Conservation (phyloP, 768 basidiomycete species). For the Candolleomyces eurysporus region DNA sequence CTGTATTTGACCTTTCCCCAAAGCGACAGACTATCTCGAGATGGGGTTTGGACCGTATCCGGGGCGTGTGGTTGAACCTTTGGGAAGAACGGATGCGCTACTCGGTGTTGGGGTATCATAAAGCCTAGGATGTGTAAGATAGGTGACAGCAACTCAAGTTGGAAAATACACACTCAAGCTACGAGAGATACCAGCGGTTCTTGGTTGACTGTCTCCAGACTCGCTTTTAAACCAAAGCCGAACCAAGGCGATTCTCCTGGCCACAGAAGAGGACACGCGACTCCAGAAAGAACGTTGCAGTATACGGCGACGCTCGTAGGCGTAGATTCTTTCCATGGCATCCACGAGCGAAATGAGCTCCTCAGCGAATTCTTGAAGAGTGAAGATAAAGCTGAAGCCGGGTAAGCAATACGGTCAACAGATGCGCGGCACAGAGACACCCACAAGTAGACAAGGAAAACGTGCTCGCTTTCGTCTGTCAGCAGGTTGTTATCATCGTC, state of each 20-base stretch:
- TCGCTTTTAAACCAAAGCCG: conserved; percentile 7
- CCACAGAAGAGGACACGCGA: conserved; percentile 21
- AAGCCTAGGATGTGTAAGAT: conserved; percentile 28
- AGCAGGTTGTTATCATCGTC: conserved; percentile 34
- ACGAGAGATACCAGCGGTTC: conserved; percentile 8
- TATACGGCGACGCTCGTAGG: conserved; percentile 52
- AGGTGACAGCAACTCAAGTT: background rate
- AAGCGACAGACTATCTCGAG: conserved; percentile 53
- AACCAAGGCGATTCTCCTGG: conserved; percentile 15
- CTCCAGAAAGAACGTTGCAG: conserved; percentile 37
- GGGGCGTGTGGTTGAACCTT: conserved; percentile 81
- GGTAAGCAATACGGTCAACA: conserved; percentile 1
- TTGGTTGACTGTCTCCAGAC: conserved; percentile 4
- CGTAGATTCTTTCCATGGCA: conserved; percentile 78
- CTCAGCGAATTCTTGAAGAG: conserved; percentile 87
- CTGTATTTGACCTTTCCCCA: conserved; percentile 63
- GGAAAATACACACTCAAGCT: conserved; percentile 40
- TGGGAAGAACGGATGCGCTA: conserved; percentile 68
- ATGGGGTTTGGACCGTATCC: conserved; percentile 81
- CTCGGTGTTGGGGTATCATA: conserved; percentile 48
- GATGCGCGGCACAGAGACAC: conserved; percentile 25
- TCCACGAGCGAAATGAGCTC: conserved; percentile 83
- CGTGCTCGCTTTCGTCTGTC: conserved; percentile 66
- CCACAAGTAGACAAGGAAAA: conserved; percentile 91
- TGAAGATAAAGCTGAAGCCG: conserved; percentile 83